Evolutionary conservation across 768 basidiomycete species (phyloP).

Genomic region (Collybia sp.): DNA sequence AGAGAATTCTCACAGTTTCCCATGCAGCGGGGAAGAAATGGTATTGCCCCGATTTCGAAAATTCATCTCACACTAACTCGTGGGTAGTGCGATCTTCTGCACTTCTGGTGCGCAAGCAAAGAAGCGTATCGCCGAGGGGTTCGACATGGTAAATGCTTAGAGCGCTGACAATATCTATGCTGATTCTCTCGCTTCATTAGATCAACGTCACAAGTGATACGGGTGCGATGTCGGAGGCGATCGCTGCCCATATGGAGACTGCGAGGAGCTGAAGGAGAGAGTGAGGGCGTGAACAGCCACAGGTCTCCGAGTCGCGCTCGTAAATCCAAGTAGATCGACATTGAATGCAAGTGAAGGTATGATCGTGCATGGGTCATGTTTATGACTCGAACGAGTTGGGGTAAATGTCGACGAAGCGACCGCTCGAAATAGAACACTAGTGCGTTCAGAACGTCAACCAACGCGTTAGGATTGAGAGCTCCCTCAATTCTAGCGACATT

Average conservation of each 20-base stretch:
- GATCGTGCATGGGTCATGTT: too few species aligned
- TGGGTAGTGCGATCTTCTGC: conserved; percentile 17
- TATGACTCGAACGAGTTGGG: too few species aligned
- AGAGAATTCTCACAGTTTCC: conserved; percentile 41
- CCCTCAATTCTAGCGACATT: too few species aligned
- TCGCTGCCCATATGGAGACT: neutral
- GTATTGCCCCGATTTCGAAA: conserved; percentile 23
- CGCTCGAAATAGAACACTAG: too few species aligned
- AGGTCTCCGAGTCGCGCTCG: too few species aligned
- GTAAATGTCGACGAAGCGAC: too few species aligned
- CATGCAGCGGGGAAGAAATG: conserved; percentile 63
- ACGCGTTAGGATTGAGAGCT: too few species aligned
- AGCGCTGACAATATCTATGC: neutral
- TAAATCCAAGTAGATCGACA: too few species aligned
- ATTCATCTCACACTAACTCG: neutral
- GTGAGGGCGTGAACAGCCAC: too few species aligned
- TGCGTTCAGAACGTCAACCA: too few species aligned
- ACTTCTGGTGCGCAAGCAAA: conserved; percentile 14
- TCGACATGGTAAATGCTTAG: conserved; percentile 16
- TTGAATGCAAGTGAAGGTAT: too few species aligned
- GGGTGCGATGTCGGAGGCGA: neutral
- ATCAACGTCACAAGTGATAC: neutral
- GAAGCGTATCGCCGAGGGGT: conserved; percentile 17
- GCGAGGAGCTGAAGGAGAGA: too few species aligned
- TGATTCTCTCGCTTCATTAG: neutral